Conservation (phyloP, 257 asterid species). For the Nicotiana tabacum region DNA sequence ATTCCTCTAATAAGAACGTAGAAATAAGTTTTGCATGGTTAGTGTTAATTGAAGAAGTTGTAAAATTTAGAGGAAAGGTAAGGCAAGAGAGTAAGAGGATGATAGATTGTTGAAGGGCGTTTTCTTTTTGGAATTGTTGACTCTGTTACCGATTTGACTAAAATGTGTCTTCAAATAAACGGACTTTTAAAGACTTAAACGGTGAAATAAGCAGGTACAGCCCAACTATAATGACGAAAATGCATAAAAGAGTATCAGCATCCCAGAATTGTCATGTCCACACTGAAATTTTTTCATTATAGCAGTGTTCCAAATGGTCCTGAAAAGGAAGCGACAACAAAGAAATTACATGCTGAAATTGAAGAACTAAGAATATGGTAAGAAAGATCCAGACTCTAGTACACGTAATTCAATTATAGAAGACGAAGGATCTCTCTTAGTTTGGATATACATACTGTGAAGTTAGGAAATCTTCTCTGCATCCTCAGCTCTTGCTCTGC, state of each 20-base stretch:
- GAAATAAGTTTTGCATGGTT: not conserved
- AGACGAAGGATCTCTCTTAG: not conserved
- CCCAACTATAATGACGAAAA: not conserved
- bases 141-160: not conserved
- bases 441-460: slow-evolving; percentile 46
- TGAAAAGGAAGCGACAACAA: not conserved
- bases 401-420: not conserved
- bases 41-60: not conserved
- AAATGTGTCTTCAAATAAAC: not conserved
- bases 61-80: not conserved
- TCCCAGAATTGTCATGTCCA: not conserved
- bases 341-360: not conserved
- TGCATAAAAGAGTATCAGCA: not conserved
- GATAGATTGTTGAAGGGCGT: not conserved
- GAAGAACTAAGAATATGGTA: not conserved
- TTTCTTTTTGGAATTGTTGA: not conserved
- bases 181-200: not conserved
- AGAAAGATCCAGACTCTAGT: slow-evolving; percentile 6
- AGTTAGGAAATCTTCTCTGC: slow-evolving; percentile 86
- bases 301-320: not conserved
- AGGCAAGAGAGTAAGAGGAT: not conserved
- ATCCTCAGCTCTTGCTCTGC: slow-evolving; percentile 76
- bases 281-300: not conserved
- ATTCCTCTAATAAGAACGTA: not conserved
- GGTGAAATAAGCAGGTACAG: not conserved